phyloP scores from a whole-genome alignment of 73 alveolate species.

The Paraurostyla sp. region DNA sequence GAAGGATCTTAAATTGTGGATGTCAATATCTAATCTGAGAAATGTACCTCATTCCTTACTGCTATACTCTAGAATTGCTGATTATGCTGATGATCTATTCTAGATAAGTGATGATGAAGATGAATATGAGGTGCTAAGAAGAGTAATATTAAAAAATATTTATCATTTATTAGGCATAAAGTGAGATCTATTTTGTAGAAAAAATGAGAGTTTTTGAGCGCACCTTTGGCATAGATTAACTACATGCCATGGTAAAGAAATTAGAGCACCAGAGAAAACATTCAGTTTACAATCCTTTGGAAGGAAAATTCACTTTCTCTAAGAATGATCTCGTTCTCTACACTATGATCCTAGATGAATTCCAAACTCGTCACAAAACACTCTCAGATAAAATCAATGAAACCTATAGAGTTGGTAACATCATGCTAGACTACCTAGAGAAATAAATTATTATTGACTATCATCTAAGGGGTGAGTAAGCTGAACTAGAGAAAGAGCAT shows the following conservation, averaged over 20 bases:
- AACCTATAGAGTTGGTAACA: slow-evolving; percentile 55
- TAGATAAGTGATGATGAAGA: slow-evolving; percentile 62
- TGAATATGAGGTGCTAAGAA: slow-evolving; percentile 63
- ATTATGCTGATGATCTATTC: slow-evolving; percentile 70
- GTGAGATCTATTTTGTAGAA: slow-evolving; percentile 56
- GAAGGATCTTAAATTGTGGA: slow-evolving; percentile 74
- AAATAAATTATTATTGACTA: slow-evolving; percentile 54
- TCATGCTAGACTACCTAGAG: slow-evolving; percentile 57
- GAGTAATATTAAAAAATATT: slow-evolving; percentile 5
- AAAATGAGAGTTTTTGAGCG: slow-evolving; percentile 62
- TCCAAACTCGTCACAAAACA: slow-evolving; percentile 40
- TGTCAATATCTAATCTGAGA: slow-evolving; percentile 66
- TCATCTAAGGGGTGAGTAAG: slow-evolving; percentile 43
- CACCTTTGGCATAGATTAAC: slow-evolving; percentile 65
- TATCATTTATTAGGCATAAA: slow-evolving; percentile 20
- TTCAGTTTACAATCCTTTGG: slow-evolving; percentile 29
- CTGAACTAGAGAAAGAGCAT: slow-evolving; percentile 42
- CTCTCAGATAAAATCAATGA: slow-evolving; percentile 54
- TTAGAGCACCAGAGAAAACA: slow-evolving; percentile 32
- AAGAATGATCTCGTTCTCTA: slow-evolving; percentile 30
- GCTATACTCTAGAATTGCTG: slow-evolving; percentile 67
- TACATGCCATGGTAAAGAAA: slow-evolving; percentile 39
- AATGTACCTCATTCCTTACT: slow-evolving; percentile 73
- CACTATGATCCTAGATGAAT: slow-evolving; percentile 34
- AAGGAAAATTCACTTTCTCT: slow-evolving; percentile 6